Base-by-base conservation (phyloP, 78 protist genomes). In the Kipferlia bialata region DNA sequence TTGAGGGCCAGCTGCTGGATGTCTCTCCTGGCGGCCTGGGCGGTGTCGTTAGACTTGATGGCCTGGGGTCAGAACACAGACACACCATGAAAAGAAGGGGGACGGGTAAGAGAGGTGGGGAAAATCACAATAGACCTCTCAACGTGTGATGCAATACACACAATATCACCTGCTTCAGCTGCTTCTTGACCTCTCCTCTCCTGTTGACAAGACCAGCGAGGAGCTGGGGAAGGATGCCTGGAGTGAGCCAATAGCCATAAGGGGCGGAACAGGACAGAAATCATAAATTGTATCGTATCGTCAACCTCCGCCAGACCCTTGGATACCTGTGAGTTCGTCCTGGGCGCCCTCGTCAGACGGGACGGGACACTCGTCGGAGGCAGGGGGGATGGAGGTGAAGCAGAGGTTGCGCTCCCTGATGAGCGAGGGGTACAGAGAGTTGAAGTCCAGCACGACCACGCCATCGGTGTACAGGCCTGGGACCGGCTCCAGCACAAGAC, bases 321-420 rank as follows among this genome's bases (percentile, higher is more conserved):
- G 33, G n/a, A n/a, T n/a, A n/a, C 64, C 26, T 60, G 41, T 28
- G 64, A 24, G 64, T 24, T 28, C 28, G 22, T 44, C 51, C n/a
- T 7, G n/a, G 51, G n/a, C 51, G n/a, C 13, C 51, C 51, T 13
- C 51, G 51, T 44, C 51, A 44, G n/a, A 44, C n/a, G 13, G 51
- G 13, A 7, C 51, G 51, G n/a, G n/a, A 7, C 51, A 15, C 51
- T 7, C 51, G n/a, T 7, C 51, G 7, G 51, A 13, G n/a, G n/a
- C n/a, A n/a, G n/a, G n/a, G n/a, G n/a, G n/a, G n/a, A n/a, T n/a
- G 0, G 98, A 93, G 18, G 99, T 92, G 79, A 92, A 93, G 80
- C 98, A 93, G 31, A 96, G 77, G 85, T 96, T 88, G 83, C 71
- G 87, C 77, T 93, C 98, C 58, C 76, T 91, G 65, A 96, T 93